Percentiles rank a stretch among this genome's conserved stretches.
phyloP scores from a whole-genome alignment of 176 grass and related monocot genomes.

The Bolboschoenus planiculmis region DNA sequence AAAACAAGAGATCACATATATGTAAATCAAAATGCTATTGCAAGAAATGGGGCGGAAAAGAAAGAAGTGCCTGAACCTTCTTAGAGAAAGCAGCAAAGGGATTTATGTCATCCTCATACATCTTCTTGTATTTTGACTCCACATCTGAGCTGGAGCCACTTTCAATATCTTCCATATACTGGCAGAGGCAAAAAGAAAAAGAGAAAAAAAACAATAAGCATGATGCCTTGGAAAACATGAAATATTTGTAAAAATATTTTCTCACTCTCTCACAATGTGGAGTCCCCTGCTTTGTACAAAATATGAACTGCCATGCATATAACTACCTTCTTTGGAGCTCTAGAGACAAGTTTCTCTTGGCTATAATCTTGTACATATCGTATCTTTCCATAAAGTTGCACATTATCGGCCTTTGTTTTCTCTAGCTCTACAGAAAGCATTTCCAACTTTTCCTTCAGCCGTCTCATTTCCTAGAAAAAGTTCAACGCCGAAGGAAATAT shows the following conservation, averaged over 20 bases:
- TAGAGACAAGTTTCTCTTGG: slow-evolving; percentile 92
- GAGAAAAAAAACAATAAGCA: neutral
- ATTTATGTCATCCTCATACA: slow-evolving; percentile 99
- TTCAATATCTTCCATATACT: slow-evolving; percentile 99
- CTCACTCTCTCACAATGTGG: neutral
- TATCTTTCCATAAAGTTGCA: slow-evolving; percentile 95
- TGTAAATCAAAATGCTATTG: neutral
- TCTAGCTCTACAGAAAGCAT: slow-evolving; percentile 84
- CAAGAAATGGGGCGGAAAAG: neutral
- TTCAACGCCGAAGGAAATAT: slow-evolving; percentile 1
- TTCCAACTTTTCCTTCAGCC: slow-evolving; percentile 85
- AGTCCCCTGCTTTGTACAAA: neutral
- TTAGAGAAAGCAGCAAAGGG: slow-evolving; percentile 99
- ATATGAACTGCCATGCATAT: neutral
- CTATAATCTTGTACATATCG: slow-evolving; percentile 96
- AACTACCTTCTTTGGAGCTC: slow-evolving; percentile 93
- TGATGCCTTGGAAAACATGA: slow-evolving; percentile 1
- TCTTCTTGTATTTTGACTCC: slow-evolving; percentile 96
- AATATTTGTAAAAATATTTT: neutral
- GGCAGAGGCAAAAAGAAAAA: slow-evolving; percentile 10
- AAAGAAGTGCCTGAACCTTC: slow-evolving; percentile 50
- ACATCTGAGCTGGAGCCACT: slow-evolving; percentile 91
- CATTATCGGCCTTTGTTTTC: slow-evolving; percentile 97
- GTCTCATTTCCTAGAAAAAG: slow-evolving; percentile 73
- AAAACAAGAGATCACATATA: slow-evolving; percentile 8